phyloP scores from a whole-genome alignment of 129 eudicot genomes.

The carrot (Daucus carota) region DH1_v3.0 NC_030384.2:30343001-30343500 shows the following conservation, averaged over 20 bases:
- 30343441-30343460: not conserved
- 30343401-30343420: not conserved
- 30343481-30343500: not conserved
- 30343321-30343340: not conserved
- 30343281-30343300: not conserved
- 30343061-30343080: too few species aligned
- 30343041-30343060: not conserved
- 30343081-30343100: not conserved
- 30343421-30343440: not conserved
- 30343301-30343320: not conserved
- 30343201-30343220: not conserved
- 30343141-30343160: not conserved
- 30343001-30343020: not conserved
- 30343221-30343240: not conserved
- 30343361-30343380: not conserved
- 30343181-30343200: not conserved
- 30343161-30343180: not conserved
- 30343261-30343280: not conserved
- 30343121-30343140: not conserved
- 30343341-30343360: not conserved
- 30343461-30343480: not conserved
- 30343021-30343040: not conserved
- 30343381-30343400: not conserved
- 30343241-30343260: not conserved
- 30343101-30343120: not conserved